Percentiles rank a stretch among this genome's conserved stretches.
phyloP scores from a whole-genome alignment of 2,329 filamentous ascomycete genomes.

The Cordyceps fumosorosea region DNA sequence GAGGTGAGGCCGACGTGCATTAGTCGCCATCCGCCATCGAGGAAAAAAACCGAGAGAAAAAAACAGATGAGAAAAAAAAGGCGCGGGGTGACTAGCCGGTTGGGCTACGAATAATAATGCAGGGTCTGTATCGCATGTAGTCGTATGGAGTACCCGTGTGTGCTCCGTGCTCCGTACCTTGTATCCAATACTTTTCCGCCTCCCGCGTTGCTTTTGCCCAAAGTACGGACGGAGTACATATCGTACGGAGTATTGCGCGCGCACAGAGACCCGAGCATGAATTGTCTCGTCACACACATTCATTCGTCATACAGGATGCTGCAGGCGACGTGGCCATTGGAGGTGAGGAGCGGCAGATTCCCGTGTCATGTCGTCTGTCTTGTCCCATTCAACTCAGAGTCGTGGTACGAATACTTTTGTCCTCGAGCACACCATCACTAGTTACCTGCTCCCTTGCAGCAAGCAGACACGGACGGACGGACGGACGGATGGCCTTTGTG shows the following conservation, averaged over 20 bases:
- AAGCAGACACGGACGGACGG: not conserved
- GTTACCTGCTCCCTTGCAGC: not conserved
- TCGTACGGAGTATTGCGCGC: not conserved
- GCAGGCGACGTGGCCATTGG: slow-evolving; percentile 10
- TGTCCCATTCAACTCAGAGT: not conserved
- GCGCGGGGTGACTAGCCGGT: not conserved
- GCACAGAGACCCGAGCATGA: not conserved
- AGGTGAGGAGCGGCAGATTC: not conserved
- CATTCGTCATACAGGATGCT: not conserved
- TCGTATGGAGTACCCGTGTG: not conserved
- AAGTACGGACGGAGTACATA: not conserved
- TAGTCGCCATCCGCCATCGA: not conserved
- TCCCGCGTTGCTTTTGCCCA: not conserved
- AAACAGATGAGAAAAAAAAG: not conserved
- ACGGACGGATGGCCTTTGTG: not conserved
- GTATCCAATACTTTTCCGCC: not conserved
- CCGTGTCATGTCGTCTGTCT: not conserved
- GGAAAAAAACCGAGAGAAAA: not conserved
- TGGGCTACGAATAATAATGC: slow-evolving; percentile 1
- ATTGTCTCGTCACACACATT: not conserved
- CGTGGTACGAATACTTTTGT: not conserved
- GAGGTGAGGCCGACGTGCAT: slow-evolving; percentile 12
- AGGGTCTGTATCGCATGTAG: not conserved
- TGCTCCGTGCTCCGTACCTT: too few species aligned
- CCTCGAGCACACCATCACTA: not conserved